Evolutionary conservation across 208 protist species (phyloP), one percentile per base, ranked within the genome.

Genomic region (Blastocrithidia nonstop): DNA sequence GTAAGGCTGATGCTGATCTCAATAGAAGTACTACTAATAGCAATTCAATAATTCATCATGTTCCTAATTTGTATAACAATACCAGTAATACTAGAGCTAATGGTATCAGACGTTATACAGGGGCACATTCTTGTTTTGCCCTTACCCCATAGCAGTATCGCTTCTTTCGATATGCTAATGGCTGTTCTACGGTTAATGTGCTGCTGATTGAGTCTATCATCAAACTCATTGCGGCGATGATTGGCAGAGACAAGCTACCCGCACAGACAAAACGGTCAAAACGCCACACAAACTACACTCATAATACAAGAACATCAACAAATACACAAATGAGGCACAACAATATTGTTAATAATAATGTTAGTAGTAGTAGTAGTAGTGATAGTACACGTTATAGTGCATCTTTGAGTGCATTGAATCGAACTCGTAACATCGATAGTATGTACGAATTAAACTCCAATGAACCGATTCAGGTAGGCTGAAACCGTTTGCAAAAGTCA

Each of bases 121-220:
- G n/a, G n/a, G 36, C 15, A 9, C 8, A 19, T n/a, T 50, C 45
- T 15, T 27, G 21, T 21, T 17, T 29, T 29, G 39, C 48, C 8
- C 57, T 90, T 15, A 41, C 51, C 4, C 47, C 58, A 8, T 75
- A 86, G 54, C 47, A 61, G 28, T 86, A 75, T 45, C 59, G 55
- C 25, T 91, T 87, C 47, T 53, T 87, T 31, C 76, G 81, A 15
- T 79, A 85, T 50, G 53, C 70, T 23, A 87, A 82, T 57, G 72
- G 81, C 39, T 86, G 72, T 57, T 74, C 72, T 9, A 60, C 39
- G 25, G 61, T 69, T 16, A 63, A 76, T 31, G 51, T 52, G 15
- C 47, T 76, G 25, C 48, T 91, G 22, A 25, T 82, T 32, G 50
- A 49, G 25, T 77, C 81, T 6, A 40, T 91, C 15, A 43, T 82